Evolutionary conservation across 179 eudicot species (phyloP), one percentile per base, ranked within the genome.

Genomic region (Pouteria campechiana): DNA sequence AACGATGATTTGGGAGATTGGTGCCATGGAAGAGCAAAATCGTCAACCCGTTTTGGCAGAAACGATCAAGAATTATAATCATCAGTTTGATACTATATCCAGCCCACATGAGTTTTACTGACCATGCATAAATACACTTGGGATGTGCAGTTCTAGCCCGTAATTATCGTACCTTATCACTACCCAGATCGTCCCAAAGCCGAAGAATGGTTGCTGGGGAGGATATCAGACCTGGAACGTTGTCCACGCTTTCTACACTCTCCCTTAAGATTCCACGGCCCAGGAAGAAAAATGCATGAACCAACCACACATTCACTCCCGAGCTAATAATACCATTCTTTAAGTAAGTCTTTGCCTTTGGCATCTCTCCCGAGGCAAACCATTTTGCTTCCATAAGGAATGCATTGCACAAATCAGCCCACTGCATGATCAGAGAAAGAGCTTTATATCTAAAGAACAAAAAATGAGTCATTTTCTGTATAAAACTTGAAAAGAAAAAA

Each of bases 131-230:
- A n/a, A n/a, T n/a, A n/a, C n/a, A n/a, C n/a, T n/a, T n/a, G n/a
- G n/a, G n/a, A n/a, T n/a, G n/a, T n/a, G n/a, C n/a, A n/a, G n/a
- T n/a, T n/a, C n/a, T n/a, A n/a, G n/a, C n/a, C n/a, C n/a, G n/a
- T n/a, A n/a, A n/a, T n/a, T n/a, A n/a, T n/a, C n/a, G n/a, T 52
- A 61, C 69, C 66, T 70, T 60, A 12, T 69, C 63, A 49, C 62
- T 64, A 57, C 78, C 75, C 25, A 71, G 48, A 35, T 71, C 78
- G 52, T 72, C 81, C 66, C 62, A 71, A 25, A 75, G 75, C 11
- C 76, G 79, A 32, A 76, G 67, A 41, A 76, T 76, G 23, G 50
- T 47, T 4, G 68, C 78, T 12, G 39, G 36, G 25, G 60, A 72
- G 23, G 68, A 45, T 15, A 46, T 31, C 15, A 70, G 41, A 6